phyloP scores from a whole-genome alignment of 108 stramenopile genomes.

The Fragilaria radians region DNA sequence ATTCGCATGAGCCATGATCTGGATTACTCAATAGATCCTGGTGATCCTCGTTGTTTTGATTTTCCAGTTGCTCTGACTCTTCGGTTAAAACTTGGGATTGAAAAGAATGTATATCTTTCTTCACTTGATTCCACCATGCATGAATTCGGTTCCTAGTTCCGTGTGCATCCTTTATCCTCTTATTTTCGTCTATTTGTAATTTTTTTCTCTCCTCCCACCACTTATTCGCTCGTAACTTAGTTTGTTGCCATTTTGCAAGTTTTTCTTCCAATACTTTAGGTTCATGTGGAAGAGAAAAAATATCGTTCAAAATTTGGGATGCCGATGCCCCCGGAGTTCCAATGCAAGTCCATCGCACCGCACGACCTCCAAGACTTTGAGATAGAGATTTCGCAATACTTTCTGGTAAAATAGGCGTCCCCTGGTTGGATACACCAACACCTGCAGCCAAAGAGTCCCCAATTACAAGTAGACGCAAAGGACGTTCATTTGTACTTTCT shows the following conservation, averaged over 20 bases:
- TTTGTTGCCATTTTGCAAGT: background rate
- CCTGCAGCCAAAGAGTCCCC: slow-evolving; percentile 72
- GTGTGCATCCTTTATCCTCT: background rate
- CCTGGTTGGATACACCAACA: slow-evolving; percentile 44
- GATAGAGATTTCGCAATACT: slow-evolving; percentile 46
- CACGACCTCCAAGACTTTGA: slow-evolving; percentile 29
- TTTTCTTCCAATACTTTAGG: background rate
- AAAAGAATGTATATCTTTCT: background rate
- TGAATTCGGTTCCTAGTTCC: background rate
- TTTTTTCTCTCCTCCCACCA: slow-evolving; percentile 1
- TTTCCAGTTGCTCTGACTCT: too few relatives aligned
- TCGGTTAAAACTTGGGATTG: background rate
- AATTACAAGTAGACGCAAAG: slow-evolving; percentile 47
- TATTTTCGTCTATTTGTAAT: background rate
- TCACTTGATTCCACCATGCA: background rate
- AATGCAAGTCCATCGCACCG: slow-evolving; percentile 57
- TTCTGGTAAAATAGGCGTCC: slow-evolving; percentile 55
- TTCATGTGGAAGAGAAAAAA: background rate
- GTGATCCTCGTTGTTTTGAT: background rate
- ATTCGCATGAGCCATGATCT: slow-evolving; percentile 17
- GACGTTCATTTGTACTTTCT: slow-evolving; percentile 2
- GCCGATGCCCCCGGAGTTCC: slow-evolving; percentile 38
- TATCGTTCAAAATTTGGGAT: background rate
- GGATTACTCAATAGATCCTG: background rate
- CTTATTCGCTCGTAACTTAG: background rate